Evolutionary conservation across 1,284 basidiomycete species (phyloP).

Genomic region (Xerocomus nothofagi): DNA sequence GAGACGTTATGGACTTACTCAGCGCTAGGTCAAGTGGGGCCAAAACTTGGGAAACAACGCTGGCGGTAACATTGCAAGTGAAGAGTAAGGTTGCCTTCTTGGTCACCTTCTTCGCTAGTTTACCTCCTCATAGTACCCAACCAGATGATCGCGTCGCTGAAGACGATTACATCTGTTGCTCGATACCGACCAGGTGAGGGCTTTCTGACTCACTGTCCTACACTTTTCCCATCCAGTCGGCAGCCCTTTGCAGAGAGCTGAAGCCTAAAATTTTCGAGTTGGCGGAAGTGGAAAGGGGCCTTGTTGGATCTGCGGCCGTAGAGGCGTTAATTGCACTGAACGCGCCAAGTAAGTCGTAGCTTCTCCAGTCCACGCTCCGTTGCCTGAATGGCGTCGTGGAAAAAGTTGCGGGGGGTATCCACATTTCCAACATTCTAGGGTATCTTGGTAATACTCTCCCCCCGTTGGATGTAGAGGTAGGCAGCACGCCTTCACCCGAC

Average conservation of each 20-base stretch:
- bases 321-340: conserved; percentile 2
- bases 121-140: background rate
- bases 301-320: conserved; percentile 6
- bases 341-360: background rate
- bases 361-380: background rate
- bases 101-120: background rate
- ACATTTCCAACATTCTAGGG: conserved; percentile 2
- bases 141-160: conserved; percentile 6
- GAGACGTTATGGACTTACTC: background rate
- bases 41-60: background rate
- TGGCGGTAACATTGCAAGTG: background rate
- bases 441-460: conserved; percentile 9
- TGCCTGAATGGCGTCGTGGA: background rate
- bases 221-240: background rate
- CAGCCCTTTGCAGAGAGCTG: background rate
- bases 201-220: too few relatives aligned
- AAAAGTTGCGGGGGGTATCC: background rate
- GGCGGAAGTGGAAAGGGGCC: background rate
- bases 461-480: conserved; percentile 11
- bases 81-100: background rate
- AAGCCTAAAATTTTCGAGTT: background rate
- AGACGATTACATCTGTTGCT: conserved; percentile 4
- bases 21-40: background rate
- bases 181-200: background rate
- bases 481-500: background rate